A percentile compares a stretch with the other conserved stretches of the same genome.
These are phyloP conservation scores for Insectozyma bohioensis DNA, from an alignment of 1,139 yeast species.

Conservation along the genomic window DNA sequence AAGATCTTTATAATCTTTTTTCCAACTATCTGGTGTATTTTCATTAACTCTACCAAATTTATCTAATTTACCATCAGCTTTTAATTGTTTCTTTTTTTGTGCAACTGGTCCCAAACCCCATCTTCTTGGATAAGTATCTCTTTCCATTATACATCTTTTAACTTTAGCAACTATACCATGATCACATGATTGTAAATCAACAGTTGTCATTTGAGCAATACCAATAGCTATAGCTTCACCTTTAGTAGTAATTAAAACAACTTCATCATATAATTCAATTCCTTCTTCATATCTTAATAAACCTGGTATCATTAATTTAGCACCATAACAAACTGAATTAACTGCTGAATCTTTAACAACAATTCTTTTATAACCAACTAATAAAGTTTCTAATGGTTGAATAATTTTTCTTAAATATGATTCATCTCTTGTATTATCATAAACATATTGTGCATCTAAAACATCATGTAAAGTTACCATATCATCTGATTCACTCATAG, in stretches of 20 bases:
- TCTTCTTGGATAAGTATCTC: constrained; percentile 98
- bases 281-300: constrained; percentile 96
- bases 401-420: constrained; percentile 90
- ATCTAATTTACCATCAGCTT: constrained; percentile 96
- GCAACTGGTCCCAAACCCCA: constrained; percentile 99
- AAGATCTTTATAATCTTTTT: constrained; percentile 78
- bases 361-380: constrained; percentile 93
- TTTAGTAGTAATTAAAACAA: constrained; percentile 95
- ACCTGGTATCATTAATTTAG: constrained; percentile 98
- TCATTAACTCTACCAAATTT: constrained; percentile 92
- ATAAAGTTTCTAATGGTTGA: constrained; percentile 90
- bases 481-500: constrained; percentile 84
- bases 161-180: constrained; percentile 99
- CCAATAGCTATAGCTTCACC: constrained; percentile 99
- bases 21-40: constrained; percentile 93
- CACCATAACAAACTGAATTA: constrained; percentile 98
- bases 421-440: constrained; percentile 97
- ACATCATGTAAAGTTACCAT: constrained; percentile 96
- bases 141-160: constrained; percentile 99
- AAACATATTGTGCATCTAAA: constrained; percentile 96
- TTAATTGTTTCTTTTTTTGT: constrained; percentile 96
- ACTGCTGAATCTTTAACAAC: constrained; percentile 99
- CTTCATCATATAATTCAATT: constrained; percentile 95
- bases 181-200: constrained; percentile 93
- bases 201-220: constrained; percentile 98